Base-by-base conservation (phyloP, 169 alveolate species). In the Plasmodium malariae region DNA sequence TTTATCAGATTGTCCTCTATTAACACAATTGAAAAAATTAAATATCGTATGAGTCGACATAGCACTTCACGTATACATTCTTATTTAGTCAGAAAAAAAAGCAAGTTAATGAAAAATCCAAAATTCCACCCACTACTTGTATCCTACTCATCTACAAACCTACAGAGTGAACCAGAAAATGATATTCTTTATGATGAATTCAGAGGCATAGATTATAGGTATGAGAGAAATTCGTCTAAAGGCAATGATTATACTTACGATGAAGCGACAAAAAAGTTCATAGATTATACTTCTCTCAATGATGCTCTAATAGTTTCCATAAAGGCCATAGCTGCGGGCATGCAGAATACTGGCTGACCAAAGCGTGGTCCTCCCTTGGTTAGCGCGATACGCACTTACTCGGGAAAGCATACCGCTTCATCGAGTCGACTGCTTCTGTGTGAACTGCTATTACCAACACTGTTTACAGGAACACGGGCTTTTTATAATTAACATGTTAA, bases 281-380 rank as follows among this genome's bases (percentile, higher is more conserved):
- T 83, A n/a, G 91, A 83, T 68, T 83, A 83, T 48, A 68, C 85
- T 60, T 83, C 86, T n/a, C n/a, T 88, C 5, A 76, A 88, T 30
- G 90, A 88, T 74, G 93, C 90, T 9, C 60, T 88, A 26, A 74
- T 74, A 19, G 87, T 88, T 0, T 70, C 87, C 4, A 88, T 88
- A 63, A 88, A 88, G 62, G 93, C 93, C 11, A 88, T 88, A 24
- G 89, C 93, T 9, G 85, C 93, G 12, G 93, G 93, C 19, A 88
- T 88, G 90, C 93, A 88, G 68, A 88, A 88, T 68, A 88, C 93
- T n/a, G 93, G 93, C 19, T 88, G 65, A 63, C 12, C 26, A n/a
- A n/a, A n/a, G n/a, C n/a, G n/a, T n/a, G n/a, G n/a, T n/a, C n/a
- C n/a, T n/a, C n/a, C n/a, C n/a, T n/a, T n/a, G n/a, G n/a, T n/a